Evolutionary conservation across 257 asterid species (phyloP).

Genomic region (Penstemon eatonii): DNA sequence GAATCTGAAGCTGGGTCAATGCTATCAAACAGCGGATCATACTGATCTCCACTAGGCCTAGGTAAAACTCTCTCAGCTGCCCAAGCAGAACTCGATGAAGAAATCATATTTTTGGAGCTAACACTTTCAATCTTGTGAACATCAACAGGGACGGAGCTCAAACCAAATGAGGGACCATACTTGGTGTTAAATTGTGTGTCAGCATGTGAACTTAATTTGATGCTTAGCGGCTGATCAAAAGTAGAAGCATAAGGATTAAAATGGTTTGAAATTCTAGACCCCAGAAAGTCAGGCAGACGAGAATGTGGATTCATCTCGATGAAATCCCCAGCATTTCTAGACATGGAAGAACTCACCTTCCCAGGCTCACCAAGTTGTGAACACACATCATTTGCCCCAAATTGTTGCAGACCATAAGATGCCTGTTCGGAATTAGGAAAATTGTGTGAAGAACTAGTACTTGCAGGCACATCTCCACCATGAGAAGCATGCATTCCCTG

Average conservation of each 20-base stretch:
- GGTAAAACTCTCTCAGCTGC: constrained; percentile 37
- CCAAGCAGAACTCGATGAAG: constrained; percentile 42
- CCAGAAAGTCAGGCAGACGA: constrained; percentile 36
- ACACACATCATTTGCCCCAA: constrained; percentile 38
- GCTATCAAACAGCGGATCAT: constrained; percentile 90
- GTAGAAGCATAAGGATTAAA: constrained; percentile 72
- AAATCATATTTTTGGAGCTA: constrained; percentile 36
- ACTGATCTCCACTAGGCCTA: constrained; percentile 55
- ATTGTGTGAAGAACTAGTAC: constrained; percentile 35
- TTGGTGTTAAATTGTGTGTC: constrained; percentile 34
- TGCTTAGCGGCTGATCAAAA: constrained; percentile 61
- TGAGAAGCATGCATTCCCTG: constrained; percentile 42
- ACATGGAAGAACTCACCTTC: constrained; percentile 41
- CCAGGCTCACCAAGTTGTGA: constrained; percentile 40
- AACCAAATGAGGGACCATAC: constrained; percentile 42
- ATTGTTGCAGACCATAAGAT: constrained; percentile 40
- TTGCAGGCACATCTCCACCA: constrained; percentile 45
- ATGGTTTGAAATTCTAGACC: constrained; percentile 53
- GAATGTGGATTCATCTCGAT: constrained; percentile 49
- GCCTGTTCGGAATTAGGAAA: constrained; percentile 40
- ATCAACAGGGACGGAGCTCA: constrained; percentile 41
- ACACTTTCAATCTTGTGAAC: constrained; percentile 35
- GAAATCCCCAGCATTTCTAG: constrained; percentile 45
- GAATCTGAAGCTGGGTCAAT: constrained; percentile 68
- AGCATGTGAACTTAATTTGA: constrained; percentile 50